A percentile compares a stretch with the other conserved stretches of the same genome.
phyloP scores from a whole-genome alignment of 1,284 basidiomycete species.

The Apiotrichum sp. region DNA sequence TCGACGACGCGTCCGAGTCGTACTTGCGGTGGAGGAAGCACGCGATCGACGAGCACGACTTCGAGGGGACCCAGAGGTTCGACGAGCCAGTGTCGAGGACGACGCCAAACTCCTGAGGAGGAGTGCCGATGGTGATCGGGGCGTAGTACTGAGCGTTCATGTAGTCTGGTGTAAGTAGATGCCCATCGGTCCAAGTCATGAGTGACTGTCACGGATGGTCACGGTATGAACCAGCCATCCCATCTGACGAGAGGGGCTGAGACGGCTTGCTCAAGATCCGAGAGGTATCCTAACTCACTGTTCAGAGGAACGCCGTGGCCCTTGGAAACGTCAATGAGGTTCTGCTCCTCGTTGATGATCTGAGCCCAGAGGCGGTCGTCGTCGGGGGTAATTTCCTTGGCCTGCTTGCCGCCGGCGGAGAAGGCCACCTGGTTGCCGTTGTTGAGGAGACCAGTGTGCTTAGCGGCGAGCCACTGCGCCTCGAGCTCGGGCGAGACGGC shows the following conservation, averaged over 20 bases:
- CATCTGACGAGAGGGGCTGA: slow-evolving; percentile 1
- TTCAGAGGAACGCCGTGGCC: slow-evolving; percentile 85
- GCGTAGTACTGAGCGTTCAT: slow-evolving; percentile 97
- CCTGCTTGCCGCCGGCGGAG: slow-evolving; percentile 57
- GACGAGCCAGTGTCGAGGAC: slow-evolving; percentile 67
- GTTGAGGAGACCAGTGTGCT: slow-evolving; percentile 55
- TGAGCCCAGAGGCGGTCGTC: slow-evolving; percentile 72
- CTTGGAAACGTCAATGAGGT: slow-evolving; percentile 51
- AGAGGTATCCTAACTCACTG: slow-evolving; percentile 56
- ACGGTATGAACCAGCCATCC: no score
- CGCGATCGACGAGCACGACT: slow-evolving; percentile 85
- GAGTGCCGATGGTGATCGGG: slow-evolving; percentile 67
- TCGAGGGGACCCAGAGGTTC: slow-evolving; percentile 62
- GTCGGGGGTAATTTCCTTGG: slow-evolving; percentile 6
- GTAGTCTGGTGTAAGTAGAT: slow-evolving; percentile 59
- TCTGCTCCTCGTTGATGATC: slow-evolving; percentile 49
- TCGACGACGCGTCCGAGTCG: slow-evolving; percentile 72
- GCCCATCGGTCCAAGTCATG: no score
- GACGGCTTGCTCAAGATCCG: neutral
- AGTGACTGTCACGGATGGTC: no score
- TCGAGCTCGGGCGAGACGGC: slow-evolving; percentile 61
- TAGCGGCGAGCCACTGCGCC: slow-evolving; percentile 75
- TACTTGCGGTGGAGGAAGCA: slow-evolving; percentile 95
- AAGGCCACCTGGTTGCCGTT: slow-evolving; percentile 56
- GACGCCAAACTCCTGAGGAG: slow-evolving; percentile 50